Evolutionary conservation across 1,139 yeast genomes (phyloP).

Genomic region (Candida frijolesensis): DNA sequence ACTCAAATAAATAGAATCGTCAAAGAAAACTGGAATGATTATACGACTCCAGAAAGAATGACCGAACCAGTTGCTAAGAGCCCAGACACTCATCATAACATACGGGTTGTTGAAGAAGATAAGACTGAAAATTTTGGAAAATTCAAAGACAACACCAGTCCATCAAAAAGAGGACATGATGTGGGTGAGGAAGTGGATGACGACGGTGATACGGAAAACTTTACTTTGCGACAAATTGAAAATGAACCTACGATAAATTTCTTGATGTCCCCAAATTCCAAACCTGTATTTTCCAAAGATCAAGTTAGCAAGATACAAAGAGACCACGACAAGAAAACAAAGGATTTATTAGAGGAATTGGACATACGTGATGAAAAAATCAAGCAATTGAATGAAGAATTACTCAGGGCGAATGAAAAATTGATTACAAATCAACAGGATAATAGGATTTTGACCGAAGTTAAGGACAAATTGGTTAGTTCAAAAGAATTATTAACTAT

Average conservation of each 20-base stretch:
- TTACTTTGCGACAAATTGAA: slow-evolving; percentile 12
- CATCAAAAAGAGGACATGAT: slow-evolving; percentile 10
- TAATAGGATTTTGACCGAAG: slow-evolving; percentile 23
- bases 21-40: slow-evolving; percentile 16
- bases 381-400: slow-evolving; percentile 22
- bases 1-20: slow-evolving; percentile 28
- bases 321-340: slow-evolving; percentile 20
- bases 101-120: slow-evolving; percentile 20
- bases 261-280: slow-evolving; percentile 38
- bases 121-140: slow-evolving; percentile 6
- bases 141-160: slow-evolving; percentile 15
- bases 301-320: slow-evolving; percentile 33
- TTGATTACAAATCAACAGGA: slow-evolving; percentile 23
- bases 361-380: slow-evolving; percentile 21
- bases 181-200: slow-evolving; percentile 13
- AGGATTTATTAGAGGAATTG: slow-evolving; percentile 12
- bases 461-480: slow-evolving; percentile 21
- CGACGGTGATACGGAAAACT: slow-evolving; percentile 12
- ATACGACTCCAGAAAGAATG: slow-evolving; percentile 42
- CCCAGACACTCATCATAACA: slow-evolving; percentile 41
- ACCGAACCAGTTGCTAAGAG: slow-evolving; percentile 48
- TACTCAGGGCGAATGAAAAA: slow-evolving; percentile 22
- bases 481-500: slow-evolving; percentile 30
- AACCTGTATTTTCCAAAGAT: slow-evolving; percentile 37
- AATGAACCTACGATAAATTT: slow-evolving; percentile 35